Evolutionary conservation across 306 rosid genomes (phyloP).

Genomic region (Cicer bijugum): DNA sequence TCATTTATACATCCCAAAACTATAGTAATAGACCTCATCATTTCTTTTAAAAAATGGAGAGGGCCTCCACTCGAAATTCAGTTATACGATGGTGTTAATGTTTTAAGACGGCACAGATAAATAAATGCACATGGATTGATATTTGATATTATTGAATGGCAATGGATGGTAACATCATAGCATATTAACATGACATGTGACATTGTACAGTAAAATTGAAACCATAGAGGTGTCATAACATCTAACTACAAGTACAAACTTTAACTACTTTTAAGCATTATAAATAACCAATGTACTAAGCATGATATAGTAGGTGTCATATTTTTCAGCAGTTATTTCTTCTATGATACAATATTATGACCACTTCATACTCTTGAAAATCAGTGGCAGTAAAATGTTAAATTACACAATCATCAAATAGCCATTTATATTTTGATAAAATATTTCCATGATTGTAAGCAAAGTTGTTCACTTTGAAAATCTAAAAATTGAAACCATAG

Average conservation of each 20-base stretch:
- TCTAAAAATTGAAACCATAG: conserved; percentile 15
- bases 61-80: background rate
- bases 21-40: too few relatives aligned
- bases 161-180: background rate
- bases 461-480: background rate
- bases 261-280: background rate
- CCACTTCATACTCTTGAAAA: conserved; percentile 1
- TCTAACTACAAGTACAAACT: background rate
- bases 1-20: too few relatives aligned
- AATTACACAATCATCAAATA: background rate
- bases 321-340: background rate
- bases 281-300: background rate
- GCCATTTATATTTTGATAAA: background rate
- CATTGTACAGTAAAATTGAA: background rate
- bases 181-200: background rate
- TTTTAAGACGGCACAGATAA: background rate
- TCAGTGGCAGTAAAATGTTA: background rate
- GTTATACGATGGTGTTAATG: background rate
- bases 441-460: background rate
- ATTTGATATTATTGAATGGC: background rate
- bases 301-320: background rate
- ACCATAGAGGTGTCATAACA: too few relatives aligned
- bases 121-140: background rate
- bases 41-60: too few relatives aligned
- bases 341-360: background rate